phyloP scores from a whole-genome alignment of 495 filamentous ascomycete genomes.

The Aspergillus biplanus region DNA sequence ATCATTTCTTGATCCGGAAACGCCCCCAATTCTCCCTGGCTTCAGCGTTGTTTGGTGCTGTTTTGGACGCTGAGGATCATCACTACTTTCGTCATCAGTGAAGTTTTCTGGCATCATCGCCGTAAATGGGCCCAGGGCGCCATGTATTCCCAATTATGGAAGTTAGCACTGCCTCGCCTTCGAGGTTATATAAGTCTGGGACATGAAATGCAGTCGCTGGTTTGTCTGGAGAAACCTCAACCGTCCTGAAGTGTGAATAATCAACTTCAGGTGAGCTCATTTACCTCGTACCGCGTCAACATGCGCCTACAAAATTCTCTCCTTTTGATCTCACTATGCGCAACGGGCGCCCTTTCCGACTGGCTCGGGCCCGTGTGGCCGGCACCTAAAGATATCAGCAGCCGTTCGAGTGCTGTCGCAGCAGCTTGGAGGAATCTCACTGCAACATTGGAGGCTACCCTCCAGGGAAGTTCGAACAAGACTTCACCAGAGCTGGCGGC shows the following conservation, averaged over 20 bases:
- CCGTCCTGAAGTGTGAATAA: background rate
- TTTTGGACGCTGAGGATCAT: background rate
- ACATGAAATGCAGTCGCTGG: background rate
- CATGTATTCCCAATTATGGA: background rate
- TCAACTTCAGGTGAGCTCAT: background rate
- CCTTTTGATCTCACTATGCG: slow-evolving; percentile 9
- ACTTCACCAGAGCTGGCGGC: background rate
- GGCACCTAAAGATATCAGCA: slow-evolving; percentile 40
- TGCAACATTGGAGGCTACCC: slow-evolving; percentile 25
- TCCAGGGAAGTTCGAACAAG: slow-evolving; percentile 7
- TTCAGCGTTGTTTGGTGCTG: background rate
- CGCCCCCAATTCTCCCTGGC: background rate
- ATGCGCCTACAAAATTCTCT: slow-evolving; percentile 12
- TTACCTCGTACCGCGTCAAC: background rate
- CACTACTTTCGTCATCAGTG: background rate
- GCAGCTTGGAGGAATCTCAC: slow-evolving; percentile 47
- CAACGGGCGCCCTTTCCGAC: slow-evolving; percentile 29
- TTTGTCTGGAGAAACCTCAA: background rate
- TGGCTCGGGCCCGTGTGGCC: slow-evolving; percentile 41
- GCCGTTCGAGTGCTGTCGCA: slow-evolving; percentile 38
- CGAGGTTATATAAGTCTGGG: background rate
- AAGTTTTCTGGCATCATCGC: background rate
- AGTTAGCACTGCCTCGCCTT: background rate
- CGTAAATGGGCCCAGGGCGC: background rate
- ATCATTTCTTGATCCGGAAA: background rate